phyloP scores from a whole-genome alignment of 73 alveolate genomes.

The Urostyla sp. region DNA sequence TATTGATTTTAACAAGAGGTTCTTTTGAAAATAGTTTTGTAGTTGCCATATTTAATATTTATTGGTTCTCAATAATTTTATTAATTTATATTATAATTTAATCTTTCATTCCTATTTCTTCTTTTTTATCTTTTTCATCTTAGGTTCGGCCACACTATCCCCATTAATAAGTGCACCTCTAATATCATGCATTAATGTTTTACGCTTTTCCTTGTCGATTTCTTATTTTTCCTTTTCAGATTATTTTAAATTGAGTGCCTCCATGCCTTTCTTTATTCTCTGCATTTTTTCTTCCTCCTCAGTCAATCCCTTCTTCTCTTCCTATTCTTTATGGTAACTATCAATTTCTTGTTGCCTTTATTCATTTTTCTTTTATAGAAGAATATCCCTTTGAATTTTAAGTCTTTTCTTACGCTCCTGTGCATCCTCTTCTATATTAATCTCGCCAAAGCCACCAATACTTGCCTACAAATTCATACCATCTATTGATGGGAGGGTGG shows the following conservation, averaged over 20 bases:
- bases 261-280: slow-evolving; percentile 60
- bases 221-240: neutral
- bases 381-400: slow-evolving; percentile 6
- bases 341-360: slow-evolving; percentile 14
- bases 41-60: slow-evolving; percentile 42
- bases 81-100: no score
- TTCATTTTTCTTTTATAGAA: slow-evolving; percentile 5
- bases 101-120: no score
- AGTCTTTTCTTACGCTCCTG: slow-evolving; percentile 10
- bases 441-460: slow-evolving; percentile 25
- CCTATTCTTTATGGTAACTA: neutral
- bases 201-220: slow-evolving; percentile 17
- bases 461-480: no score
- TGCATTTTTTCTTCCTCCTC: slow-evolving; percentile 47
- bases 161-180: slow-evolving; percentile 40
- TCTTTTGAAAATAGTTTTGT: slow-evolving; percentile 1
- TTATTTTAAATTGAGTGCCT: slow-evolving; percentile 47
- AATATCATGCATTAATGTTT: slow-evolving; percentile 28
- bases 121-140: no score
- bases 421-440: neutral
- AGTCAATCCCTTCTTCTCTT: neutral
- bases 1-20: slow-evolving; percentile 14
- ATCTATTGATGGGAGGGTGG: no score
- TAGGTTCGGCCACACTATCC: no score
- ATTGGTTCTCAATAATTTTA: no score